Conservation (phyloP, 306 rosid species). For the Pterocarpus macrocarpus region DNA sequence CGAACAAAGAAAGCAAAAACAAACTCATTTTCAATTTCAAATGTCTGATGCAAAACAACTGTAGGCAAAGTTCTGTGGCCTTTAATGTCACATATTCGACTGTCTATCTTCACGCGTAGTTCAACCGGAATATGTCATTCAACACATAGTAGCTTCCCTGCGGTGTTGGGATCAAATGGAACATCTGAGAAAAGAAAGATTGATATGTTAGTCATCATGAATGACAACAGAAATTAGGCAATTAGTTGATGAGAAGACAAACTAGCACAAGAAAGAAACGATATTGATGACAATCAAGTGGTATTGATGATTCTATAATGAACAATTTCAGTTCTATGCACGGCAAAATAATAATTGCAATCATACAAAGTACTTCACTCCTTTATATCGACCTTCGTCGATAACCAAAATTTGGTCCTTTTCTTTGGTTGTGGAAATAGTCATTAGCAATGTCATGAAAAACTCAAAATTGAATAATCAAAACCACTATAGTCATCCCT, state of each 20-base stretch:
- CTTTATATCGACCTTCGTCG: too few relatives aligned
- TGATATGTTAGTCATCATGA: conserved; percentile 12
- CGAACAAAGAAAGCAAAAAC: conserved; percentile 44
- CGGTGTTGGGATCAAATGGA: conserved; percentile 96
- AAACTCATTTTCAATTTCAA: conserved; percentile 50
- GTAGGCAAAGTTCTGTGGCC: conserved; percentile 44
- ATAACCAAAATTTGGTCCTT: too few relatives aligned
- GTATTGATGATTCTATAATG: background rate
- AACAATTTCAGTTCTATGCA: background rate
- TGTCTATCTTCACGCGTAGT: conserved; percentile 76
- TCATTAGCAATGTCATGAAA: too few relatives aligned
- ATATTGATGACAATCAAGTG: background rate
- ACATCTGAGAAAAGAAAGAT: conserved; percentile 74
- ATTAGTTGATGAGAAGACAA: background rate
- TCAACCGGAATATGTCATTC: conserved; percentile 95
- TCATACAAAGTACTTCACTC: too few relatives aligned
- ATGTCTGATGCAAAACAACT: conserved; percentile 51
- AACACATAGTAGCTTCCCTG: conserved; percentile 87
- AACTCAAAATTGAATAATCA: background rate
- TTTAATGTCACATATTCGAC: conserved; percentile 14
- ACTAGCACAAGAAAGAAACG: conserved; percentile 2
- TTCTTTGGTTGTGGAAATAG: too few relatives aligned
- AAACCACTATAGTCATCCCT: background rate
- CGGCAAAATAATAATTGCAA: too few relatives aligned
- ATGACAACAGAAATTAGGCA: background rate